Conservation (phyloP, 2,329 filamentous ascomycete species). For the Aspergillus vadensis region DNA sequence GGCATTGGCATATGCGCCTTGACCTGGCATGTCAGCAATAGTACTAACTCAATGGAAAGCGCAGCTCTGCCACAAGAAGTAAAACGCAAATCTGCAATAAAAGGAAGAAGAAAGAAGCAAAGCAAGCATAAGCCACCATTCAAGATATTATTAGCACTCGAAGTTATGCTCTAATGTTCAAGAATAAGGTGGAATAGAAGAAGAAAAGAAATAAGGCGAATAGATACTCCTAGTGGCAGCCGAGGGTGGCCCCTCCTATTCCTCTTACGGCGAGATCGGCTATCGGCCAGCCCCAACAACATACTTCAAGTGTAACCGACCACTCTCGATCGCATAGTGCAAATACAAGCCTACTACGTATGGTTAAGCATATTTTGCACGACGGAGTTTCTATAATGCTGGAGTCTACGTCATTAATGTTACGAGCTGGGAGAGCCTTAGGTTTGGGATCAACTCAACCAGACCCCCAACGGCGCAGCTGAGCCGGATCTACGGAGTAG, state of each 20-base stretch:
- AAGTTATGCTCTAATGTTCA: neutral
- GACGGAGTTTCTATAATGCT: neutral
- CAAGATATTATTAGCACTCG: neutral
- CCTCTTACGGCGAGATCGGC: neutral
- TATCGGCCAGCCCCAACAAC: constrained; percentile 6
- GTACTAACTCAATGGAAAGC: neutral
- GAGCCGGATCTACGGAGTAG: neutral
- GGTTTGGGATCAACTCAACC: neutral
- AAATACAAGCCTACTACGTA: neutral
- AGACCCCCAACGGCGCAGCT: neutral
- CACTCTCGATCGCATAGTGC: neutral
- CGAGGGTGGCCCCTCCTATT: constrained; percentile 8
- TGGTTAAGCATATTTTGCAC: neutral
- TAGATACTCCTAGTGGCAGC: constrained; percentile 2
- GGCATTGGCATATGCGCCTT: neutral
- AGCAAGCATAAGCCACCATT: neutral
- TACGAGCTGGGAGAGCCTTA: neutral
- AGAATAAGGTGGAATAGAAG: neutral
- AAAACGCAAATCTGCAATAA: neutral
- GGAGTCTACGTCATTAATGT: neutral
- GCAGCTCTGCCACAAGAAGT: neutral
- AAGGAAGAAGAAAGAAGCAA: neutral
- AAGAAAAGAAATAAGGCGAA: neutral
- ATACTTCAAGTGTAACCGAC: neutral
- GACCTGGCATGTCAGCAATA: neutral